Evolutionary conservation across 495 filamentous ascomycete genomes (phyloP).

Genomic region (Penicillium steckii): DNA sequence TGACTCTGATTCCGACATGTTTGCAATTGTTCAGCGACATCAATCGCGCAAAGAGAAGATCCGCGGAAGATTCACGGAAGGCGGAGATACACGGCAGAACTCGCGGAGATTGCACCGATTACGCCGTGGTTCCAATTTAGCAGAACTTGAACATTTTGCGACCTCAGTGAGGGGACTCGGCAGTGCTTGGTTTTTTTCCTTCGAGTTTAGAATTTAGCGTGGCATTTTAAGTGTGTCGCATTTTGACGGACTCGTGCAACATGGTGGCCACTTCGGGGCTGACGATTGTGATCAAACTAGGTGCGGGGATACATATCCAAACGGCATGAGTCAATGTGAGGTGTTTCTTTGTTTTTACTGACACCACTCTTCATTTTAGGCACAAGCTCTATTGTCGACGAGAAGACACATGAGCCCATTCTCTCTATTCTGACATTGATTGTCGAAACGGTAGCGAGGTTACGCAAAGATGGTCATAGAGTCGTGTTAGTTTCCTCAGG

Average conservation of each 20-base stretch:
- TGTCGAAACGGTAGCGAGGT: conserved; percentile 83
- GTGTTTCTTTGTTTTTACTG: conserved; percentile 6
- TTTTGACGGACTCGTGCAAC: not conserved
- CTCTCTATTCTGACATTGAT: conserved; percentile 86
- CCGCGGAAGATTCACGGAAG: conserved; percentile 28
- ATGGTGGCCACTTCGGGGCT: conserved; percentile 37
- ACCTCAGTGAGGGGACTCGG: too few relatives aligned
- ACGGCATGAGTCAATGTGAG: not conserved
- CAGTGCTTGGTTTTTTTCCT: not conserved
- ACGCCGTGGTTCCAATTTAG: not conserved
- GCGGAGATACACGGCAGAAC: conserved; percentile 38
- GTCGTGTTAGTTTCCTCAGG: conserved; percentile 96
- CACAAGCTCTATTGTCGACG: conserved; percentile 96
- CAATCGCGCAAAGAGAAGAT: not conserved
- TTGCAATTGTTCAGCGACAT: not conserved
- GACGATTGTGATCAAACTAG: conserved; percentile 91
- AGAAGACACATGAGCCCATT: conserved; percentile 95
- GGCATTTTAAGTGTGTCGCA: not conserved
- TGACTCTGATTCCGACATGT: conserved; percentile 36
- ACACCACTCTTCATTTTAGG: conserved; percentile 50
- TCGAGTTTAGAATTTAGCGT: not conserved
- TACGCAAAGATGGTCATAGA: conserved; percentile 86
- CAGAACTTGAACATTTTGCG: too few relatives aligned
- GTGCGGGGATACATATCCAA: conserved; percentile 51
- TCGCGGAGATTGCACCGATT: conserved; percentile 6